A percentile compares a stretch with the other conserved stretches of the same genome.
These are phyloP conservation scores for Corylus avellana DNA, from an alignment of 306 rosid genomes.

Conservation along the genomic window DNA sequence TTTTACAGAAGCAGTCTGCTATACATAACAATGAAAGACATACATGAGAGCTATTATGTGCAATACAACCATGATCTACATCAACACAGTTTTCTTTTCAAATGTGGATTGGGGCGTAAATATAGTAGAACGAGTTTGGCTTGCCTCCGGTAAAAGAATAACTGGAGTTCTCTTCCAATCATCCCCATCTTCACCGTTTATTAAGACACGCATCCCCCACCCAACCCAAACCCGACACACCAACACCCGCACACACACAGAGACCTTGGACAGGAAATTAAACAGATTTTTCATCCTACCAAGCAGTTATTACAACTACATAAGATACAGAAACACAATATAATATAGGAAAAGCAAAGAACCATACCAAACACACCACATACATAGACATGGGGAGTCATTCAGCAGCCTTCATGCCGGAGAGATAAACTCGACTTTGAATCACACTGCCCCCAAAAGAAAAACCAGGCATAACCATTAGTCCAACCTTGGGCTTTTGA, in stretches of 20 bases:
- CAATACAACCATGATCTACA: too few relatives aligned
- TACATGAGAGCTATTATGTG: too few relatives aligned
- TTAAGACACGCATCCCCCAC: background rate
- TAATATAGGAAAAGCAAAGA: conserved; percentile 33
- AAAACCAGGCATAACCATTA: conserved; percentile 99
- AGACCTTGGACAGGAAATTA: conserved; percentile 12
- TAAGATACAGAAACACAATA: conserved; percentile 37
- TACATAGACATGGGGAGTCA: conserved; percentile 32
- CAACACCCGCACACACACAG: background rate
- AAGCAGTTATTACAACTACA: conserved; percentile 29
- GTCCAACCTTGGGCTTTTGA: conserved; percentile 79
- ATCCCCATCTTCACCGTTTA: too few relatives aligned
- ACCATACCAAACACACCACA: conserved; percentile 36
- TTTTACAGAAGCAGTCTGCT: too few relatives aligned
- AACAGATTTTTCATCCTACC: conserved; percentile 19
- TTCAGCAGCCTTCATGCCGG: conserved; percentile 91
- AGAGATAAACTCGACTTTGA: conserved; percentile 93
- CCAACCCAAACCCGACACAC: background rate
- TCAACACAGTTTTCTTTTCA: background rate
- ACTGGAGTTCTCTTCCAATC: too few relatives aligned
- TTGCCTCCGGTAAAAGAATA: too few relatives aligned
- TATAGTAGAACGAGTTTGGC: background rate
- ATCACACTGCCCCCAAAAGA: conserved; percentile 81
- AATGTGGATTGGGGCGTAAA: background rate
- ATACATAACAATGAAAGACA: too few relatives aligned